Percentiles rank a stretch among this genome's conserved stretches.
These are phyloP conservation scores for Neurospora africana DNA, from an alignment of 495 filamentous ascomycete species.

Conservation along the genomic window DNA sequence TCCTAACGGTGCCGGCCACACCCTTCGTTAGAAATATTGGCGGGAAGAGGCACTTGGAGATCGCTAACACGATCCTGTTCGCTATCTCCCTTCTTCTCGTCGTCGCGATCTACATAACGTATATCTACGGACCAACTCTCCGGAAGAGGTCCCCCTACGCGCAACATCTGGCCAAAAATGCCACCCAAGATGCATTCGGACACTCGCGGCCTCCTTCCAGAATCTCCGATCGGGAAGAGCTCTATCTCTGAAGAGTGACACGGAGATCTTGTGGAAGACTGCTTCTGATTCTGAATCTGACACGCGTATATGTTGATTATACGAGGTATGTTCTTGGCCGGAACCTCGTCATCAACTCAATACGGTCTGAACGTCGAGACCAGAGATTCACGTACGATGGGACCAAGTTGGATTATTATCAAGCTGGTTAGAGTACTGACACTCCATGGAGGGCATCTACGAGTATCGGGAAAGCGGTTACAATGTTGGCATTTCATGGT, in stretches of 20 bases:
- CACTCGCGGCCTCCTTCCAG: conserved; percentile 1
- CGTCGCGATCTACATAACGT: conserved; percentile 63
- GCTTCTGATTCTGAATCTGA: neutral
- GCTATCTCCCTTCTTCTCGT: conserved; percentile 61
- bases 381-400: neutral
- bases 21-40: conserved; percentile 62
- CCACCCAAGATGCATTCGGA: conserved; percentile 4
- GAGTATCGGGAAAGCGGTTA: no score
- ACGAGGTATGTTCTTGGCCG: neutral
- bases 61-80: conserved; percentile 63
- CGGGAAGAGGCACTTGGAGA: conserved; percentile 42
- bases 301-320: neutral
- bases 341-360: neutral
- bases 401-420: neutral
- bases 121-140: conserved; percentile 61
- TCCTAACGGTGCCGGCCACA: conserved; percentile 62
- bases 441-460: no score
- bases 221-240: neutral
- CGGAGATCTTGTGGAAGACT: neutral
- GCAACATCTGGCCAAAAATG: conserved; percentile 44
- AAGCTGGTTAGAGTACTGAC: no score
- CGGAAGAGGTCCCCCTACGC: conserved; percentile 65
- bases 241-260: neutral
- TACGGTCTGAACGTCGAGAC: neutral
- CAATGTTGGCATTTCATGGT: neutral